These are phyloP conservation scores for Pythium phragmiticola DNA, from an alignment of 352 stramenopile species.

Conservation along the genomic window DNA sequence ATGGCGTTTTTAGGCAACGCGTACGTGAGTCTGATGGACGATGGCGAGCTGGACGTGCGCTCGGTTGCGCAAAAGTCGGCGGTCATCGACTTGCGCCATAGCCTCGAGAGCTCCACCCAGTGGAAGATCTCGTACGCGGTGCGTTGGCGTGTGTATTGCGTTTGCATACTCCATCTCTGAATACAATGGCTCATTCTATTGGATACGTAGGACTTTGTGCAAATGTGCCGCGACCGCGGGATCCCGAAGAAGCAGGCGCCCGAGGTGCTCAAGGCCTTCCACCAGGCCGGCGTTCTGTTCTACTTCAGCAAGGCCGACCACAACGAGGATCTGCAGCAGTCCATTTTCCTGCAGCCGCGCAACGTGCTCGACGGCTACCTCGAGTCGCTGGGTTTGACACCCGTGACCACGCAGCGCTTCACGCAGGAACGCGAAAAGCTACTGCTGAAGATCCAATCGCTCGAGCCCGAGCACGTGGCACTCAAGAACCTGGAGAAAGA, in stretches of 20 bases:
- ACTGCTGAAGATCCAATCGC: conserved; percentile 59
- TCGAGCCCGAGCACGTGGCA: conserved; percentile 69
- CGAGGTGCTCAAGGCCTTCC: conserved; percentile 73
- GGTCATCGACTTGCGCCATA: conserved; percentile 71
- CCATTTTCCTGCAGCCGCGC: conserved; percentile 78
- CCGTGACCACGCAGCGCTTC: conserved; percentile 69
- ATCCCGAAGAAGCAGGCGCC: conserved; percentile 84
- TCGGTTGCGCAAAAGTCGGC: conserved; percentile 77
- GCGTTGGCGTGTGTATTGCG: conserved; percentile 8
- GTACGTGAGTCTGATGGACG: conserved; percentile 70
- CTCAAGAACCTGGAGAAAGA: conserved; percentile 63
- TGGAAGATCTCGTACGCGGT: conserved; percentile 76
- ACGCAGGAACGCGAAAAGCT: conserved; percentile 58
- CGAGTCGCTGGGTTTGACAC: conserved; percentile 70
- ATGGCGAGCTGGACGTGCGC: conserved; percentile 77
- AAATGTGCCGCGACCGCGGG: conserved; percentile 64
- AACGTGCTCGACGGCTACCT: conserved; percentile 81
- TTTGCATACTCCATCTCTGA: neutral
- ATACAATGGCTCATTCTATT: neutral
- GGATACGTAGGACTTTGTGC: conserved; percentile 53
- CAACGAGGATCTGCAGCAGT: conserved; percentile 70
- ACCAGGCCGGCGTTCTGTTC: conserved; percentile 75
- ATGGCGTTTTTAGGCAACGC: conserved; percentile 38
- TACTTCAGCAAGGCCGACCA: conserved; percentile 70
- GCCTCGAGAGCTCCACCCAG: conserved; percentile 68